Base-by-base conservation (phyloP, 1,284 basidiomycete species). In the Kwoniella shivajii region DNA sequence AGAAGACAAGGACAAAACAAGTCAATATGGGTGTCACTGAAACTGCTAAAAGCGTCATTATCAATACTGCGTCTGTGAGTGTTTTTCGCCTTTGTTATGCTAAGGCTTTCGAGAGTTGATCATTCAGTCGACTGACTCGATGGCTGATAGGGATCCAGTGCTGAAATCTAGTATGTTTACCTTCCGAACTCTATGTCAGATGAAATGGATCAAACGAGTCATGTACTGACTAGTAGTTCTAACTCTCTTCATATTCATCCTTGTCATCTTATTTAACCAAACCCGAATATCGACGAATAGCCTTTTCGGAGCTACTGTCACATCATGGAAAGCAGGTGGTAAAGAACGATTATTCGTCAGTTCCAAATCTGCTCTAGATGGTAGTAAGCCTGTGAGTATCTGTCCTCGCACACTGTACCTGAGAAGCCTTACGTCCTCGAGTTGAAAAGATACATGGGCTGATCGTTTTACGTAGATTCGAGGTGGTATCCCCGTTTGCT, bases 291-390 rank as follows among this genome's bases (percentile, higher is more conserved):
- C n/a, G n/a, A n/a, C 18, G 6, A 7, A 22, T 34, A 78, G 77
- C 56, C 77, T 87, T 31, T 92, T 88, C 66, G 91, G 91, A 4
- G 91, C 90, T 1, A 90, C 89, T 0, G 82, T 80, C 18, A 73
- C 73, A 6, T 80, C 79, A 26, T 80, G 78, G 78, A 77, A 75
- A 55, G 74, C 77, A 9, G 72, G 64, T 18, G 81, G 82, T 1
- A 69, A 78, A 49, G 90, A 92, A 72, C 82, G 87, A 26, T 80
- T 92, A 38, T 94, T 94, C 43, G 80, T 89, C 45, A 90, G 89
- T 1, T 88, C 86, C 85, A 90, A 87, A 74, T 86, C 90, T 1
- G 78, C 80, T 14, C 77, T 90, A 2, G 89, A 92, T 68, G 88
- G 88, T 1, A 83, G 84, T 52, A 85, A 86, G 71, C 80, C 86